These are phyloP conservation scores for Misopates orontium DNA, from an alignment of 257 asterid species.

Conservation along the genomic window DNA sequence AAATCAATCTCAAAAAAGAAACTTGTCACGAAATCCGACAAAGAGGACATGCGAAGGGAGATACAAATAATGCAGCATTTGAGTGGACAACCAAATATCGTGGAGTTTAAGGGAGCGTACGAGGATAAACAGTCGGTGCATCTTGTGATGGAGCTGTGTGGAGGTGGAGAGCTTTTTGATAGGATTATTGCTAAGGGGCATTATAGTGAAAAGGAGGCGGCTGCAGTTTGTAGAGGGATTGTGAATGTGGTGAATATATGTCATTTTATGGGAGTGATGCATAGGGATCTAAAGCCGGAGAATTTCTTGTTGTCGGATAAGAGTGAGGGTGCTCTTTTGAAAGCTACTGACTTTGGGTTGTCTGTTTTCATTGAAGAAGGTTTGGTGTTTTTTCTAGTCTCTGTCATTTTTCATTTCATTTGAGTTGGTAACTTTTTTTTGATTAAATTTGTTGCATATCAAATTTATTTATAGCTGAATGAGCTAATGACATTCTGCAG, in stretches of 20 bases:
- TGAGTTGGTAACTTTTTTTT: background rate
- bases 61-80: background rate
- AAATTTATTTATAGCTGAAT: background rate
- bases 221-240: background rate
- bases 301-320: conserved; percentile 15
- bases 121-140: conserved; percentile 19
- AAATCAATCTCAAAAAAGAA: too few species aligned
- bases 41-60: background rate
- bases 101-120: conserved; percentile 18
- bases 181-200: conserved; percentile 15
- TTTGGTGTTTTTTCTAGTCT: background rate
- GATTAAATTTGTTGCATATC: too few species aligned
- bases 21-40: too few species aligned
- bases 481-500: conserved; percentile 5
- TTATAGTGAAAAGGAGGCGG: conserved; percentile 15
- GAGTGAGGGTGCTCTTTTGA: background rate
- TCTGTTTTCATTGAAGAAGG: conserved; percentile 18
- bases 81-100: conserved; percentile 16
- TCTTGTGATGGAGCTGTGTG: conserved; percentile 22
- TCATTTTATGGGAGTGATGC: conserved; percentile 17
- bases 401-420: background rate
- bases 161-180: conserved; percentile 14
- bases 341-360: conserved; percentile 17
- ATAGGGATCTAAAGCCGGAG: conserved; percentile 22
- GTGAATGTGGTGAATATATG: conserved; percentile 11